These are phyloP conservation scores for Talaromyces islandicus DNA, from an alignment of 2,329 filamentous ascomycete species.

Conservation along the genomic window DNA sequence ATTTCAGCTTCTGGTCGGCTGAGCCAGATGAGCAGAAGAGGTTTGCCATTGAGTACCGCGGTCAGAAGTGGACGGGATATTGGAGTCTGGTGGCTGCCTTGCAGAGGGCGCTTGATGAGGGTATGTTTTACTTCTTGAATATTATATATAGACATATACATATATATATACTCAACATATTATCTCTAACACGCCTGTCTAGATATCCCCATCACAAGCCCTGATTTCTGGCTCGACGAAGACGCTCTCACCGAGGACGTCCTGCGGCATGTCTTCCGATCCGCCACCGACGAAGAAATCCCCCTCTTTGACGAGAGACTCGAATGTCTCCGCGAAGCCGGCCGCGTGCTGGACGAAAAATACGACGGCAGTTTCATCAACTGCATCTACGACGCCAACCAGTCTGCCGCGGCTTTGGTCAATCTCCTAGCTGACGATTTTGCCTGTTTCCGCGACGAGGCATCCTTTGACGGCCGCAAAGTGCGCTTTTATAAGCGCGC, in stretches of 20 bases:
- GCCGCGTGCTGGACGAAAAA: slow-evolving; percentile 70
- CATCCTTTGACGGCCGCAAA: slow-evolving; percentile 63
- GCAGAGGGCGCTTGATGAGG: slow-evolving; percentile 82
- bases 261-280: slow-evolving; percentile 74
- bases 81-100: slow-evolving; percentile 87
- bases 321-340: slow-evolving; percentile 74
- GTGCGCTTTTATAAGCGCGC: slow-evolving; percentile 88
- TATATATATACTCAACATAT: too few relatives aligned
- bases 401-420: slow-evolving; percentile 77
- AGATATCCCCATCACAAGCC: slow-evolving; percentile 84
- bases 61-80: slow-evolving; percentile 84
- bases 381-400: slow-evolving; percentile 66
- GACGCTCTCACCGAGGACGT: slow-evolving; percentile 69
- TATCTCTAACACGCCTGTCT: slow-evolving; percentile 8
- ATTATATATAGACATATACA: too few relatives aligned
- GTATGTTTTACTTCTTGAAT: slow-evolving; percentile 39
- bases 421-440: slow-evolving; percentile 81
- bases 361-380: slow-evolving; percentile 70
- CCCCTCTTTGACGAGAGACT: slow-evolving; percentile 76
- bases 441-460: slow-evolving; percentile 77
- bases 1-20: slow-evolving; percentile 96
- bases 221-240: slow-evolving; percentile 77
- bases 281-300: slow-evolving; percentile 78
- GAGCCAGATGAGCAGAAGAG: slow-evolving; percentile 57
- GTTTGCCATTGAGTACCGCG: slow-evolving; percentile 77